These are phyloP conservation scores for Cyclotella choctawhatcheeana DNA, from an alignment of 108 stramenopile genomes.

Conservation along the genomic window DNA sequence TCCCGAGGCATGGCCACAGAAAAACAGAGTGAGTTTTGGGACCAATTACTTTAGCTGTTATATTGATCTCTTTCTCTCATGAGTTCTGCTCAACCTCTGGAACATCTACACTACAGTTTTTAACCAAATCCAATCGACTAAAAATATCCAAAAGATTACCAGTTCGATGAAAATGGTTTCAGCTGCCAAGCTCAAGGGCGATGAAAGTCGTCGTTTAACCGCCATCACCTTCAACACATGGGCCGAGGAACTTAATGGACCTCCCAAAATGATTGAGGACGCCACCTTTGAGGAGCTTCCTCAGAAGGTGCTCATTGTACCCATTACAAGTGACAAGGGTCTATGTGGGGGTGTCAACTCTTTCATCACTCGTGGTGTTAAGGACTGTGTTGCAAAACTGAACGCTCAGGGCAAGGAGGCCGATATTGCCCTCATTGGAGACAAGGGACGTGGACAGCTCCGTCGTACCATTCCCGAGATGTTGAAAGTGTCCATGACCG, in stretches of 20 bases:
- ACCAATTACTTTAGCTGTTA: background rate
- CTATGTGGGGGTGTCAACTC: slow-evolving; percentile 99
- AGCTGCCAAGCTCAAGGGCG: slow-evolving; percentile 99
- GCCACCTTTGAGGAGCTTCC: slow-evolving; percentile 87
- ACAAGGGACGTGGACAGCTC: slow-evolving; percentile 97
- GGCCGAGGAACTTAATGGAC: slow-evolving; percentile 65
- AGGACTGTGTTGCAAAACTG: slow-evolving; percentile 63
- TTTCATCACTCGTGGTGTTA: slow-evolving; percentile 88
- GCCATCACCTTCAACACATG: slow-evolving; percentile 85
- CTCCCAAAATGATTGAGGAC: slow-evolving; percentile 58
- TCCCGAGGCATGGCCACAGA: slow-evolving; percentile 92
- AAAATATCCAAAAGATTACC: slow-evolving; percentile 99
- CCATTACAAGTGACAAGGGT: slow-evolving; percentile 96
- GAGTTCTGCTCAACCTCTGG: background rate
- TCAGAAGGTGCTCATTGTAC: slow-evolving; percentile 89
- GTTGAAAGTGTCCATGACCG: slow-evolving; percentile 74
- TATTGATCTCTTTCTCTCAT: background rate
- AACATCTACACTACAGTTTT: slow-evolving; percentile 58
- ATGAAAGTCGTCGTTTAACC: slow-evolving; percentile 80
- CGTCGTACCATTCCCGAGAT: slow-evolving; percentile 69
- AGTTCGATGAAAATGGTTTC: slow-evolving; percentile 99
- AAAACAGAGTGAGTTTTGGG: slow-evolving; percentile 74
- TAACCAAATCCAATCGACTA: slow-evolving; percentile 97
- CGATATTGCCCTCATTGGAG: slow-evolving; percentile 94
- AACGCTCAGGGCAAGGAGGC: slow-evolving; percentile 80